Percentiles rank a stretch among this genome's conserved stretches.
phyloP scores from a whole-genome alignment of 805 yeast species.

The Sungouiozyma intestinalis region DNA sequence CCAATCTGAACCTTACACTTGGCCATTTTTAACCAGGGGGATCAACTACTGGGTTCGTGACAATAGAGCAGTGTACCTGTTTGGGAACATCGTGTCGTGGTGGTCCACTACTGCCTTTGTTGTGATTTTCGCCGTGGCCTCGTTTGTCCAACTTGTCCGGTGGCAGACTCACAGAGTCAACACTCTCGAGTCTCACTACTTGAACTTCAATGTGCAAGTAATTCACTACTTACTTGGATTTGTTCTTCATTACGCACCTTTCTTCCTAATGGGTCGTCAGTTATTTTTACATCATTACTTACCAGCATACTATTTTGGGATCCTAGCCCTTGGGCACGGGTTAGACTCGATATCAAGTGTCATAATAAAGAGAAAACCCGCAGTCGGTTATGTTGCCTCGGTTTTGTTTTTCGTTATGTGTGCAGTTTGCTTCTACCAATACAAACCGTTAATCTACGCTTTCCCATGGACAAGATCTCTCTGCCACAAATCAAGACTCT shows the following conservation, averaged over 20 bases:
- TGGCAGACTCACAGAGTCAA: conserved; percentile 57
- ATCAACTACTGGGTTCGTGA: conserved; percentile 62
- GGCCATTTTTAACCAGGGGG: conserved; percentile 73
- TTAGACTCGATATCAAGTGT: conserved; percentile 43
- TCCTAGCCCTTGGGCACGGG: conserved; percentile 63
- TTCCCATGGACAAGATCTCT: conserved; percentile 61
- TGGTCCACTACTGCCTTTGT: conserved; percentile 55
- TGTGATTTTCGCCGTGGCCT: conserved; percentile 39
- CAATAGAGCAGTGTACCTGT: conserved; percentile 51
- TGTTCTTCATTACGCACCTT: conserved; percentile 62
- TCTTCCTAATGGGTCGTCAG: conserved; percentile 85
- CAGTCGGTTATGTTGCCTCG: conserved; percentile 36
- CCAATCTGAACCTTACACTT: conserved; percentile 60
- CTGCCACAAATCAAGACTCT: conserved; percentile 52
- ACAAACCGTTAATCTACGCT: conserved; percentile 72
- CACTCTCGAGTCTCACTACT: conserved; percentile 41
- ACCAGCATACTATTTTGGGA: conserved; percentile 84
- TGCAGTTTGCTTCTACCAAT: conserved; percentile 44
- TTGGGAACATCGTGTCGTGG: conserved; percentile 78
- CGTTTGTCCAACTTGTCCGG: conserved; percentile 36
- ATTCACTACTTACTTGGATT: conserved; percentile 60
- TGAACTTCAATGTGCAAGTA: conserved; percentile 55
- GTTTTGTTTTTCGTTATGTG: conserved; percentile 40
- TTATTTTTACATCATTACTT: conserved; percentile 87
- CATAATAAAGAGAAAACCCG: conserved; percentile 33